Conservation (phyloP, 192 early-diverging fungal species). For the Entomortierella lignicola region DNA sequence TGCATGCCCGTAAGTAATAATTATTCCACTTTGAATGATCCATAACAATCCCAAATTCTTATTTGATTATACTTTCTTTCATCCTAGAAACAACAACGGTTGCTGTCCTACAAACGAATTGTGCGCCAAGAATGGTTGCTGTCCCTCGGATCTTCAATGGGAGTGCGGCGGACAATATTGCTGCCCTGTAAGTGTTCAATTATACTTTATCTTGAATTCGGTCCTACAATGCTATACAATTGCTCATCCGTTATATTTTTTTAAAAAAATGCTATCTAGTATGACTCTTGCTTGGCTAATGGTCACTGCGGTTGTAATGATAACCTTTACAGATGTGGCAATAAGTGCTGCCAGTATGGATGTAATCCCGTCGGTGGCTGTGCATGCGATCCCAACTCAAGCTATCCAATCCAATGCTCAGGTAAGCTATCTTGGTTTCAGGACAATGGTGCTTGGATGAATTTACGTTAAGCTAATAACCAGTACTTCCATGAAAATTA, state of each 20-base stretch:
- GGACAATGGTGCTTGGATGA: no score
- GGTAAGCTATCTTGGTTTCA: no score
- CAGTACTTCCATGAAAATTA: not conserved
- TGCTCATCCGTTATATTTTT: no score
- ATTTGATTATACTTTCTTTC: not conserved
- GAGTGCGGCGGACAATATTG: conserved; percentile 20
- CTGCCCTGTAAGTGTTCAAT: conserved; percentile 27
- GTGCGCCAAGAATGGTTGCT: conserved; percentile 3
- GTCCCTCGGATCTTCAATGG: not conserved
- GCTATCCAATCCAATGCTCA: conserved; percentile 17
- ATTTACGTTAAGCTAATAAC: no score
- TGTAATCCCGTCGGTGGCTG: conserved; percentile 14
- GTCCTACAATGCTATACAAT: not conserved
- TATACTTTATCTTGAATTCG: no score
- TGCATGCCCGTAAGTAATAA: conserved; percentile 22
- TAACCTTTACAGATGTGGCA: conserved; percentile 7
- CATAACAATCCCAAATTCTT: no score
- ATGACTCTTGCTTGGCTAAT: conserved; percentile 4
- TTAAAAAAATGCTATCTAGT: conserved; percentile 10
- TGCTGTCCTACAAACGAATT: conserved; percentile 12
- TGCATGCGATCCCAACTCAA: not conserved
- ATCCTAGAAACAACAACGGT: not conserved
- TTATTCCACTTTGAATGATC: no score
- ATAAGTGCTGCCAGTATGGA: conserved; percentile 28
- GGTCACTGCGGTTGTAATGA: conserved; percentile 28